Percentiles rank a stretch among this genome's conserved stretches.
phyloP scores from a whole-genome alignment of 495 filamentous ascomycete species.

The Xylaria cubensis region DNA sequence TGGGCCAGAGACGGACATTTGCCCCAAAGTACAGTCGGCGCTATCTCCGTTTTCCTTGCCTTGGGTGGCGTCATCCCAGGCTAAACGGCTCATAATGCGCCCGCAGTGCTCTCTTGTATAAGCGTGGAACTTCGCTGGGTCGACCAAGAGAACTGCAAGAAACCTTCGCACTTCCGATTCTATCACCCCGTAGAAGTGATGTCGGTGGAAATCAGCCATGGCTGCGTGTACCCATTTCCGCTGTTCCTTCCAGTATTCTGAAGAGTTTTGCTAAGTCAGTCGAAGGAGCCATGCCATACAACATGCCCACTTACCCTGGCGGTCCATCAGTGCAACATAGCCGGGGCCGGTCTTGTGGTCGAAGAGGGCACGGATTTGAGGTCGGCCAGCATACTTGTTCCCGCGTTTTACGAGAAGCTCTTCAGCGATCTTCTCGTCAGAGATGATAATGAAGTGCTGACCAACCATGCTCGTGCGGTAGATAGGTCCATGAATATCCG shows the following conservation, averaged over 20 bases:
- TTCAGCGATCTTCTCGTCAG: constrained; percentile 61
- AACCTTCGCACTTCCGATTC: constrained; percentile 53
- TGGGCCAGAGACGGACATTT: constrained; percentile 57
- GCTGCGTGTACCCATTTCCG: constrained; percentile 57
- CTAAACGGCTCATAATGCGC: constrained; percentile 54
- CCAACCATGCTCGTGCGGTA: constrained; percentile 58
- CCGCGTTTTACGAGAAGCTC: constrained; percentile 62
- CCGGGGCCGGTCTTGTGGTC: constrained; percentile 55
- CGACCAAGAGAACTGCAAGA: constrained; percentile 50
- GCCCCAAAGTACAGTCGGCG: constrained; percentile 53
- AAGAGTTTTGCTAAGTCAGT: not conserved
- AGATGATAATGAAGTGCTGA: constrained; percentile 59
- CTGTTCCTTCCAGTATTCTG: constrained; percentile 54
- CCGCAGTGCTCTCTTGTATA: constrained; percentile 55
- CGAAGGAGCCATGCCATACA: not conserved
- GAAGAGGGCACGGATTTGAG: constrained; percentile 55
- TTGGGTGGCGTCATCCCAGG: constrained; percentile 55
- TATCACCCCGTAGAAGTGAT: constrained; percentile 57
- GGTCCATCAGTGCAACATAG: constrained; percentile 57
- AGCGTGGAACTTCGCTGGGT: constrained; percentile 52
- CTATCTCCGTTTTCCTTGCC: constrained; percentile 51
- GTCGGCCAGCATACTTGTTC: constrained; percentile 59
- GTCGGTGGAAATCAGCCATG: constrained; percentile 53
- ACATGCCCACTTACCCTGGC: constrained; percentile 46
- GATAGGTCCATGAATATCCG: constrained; percentile 60